These are phyloP conservation scores for Cystofilobasidium ferigula DNA, from an alignment of 768 basidiomycete genomes.

Conservation along the genomic window DNA sequence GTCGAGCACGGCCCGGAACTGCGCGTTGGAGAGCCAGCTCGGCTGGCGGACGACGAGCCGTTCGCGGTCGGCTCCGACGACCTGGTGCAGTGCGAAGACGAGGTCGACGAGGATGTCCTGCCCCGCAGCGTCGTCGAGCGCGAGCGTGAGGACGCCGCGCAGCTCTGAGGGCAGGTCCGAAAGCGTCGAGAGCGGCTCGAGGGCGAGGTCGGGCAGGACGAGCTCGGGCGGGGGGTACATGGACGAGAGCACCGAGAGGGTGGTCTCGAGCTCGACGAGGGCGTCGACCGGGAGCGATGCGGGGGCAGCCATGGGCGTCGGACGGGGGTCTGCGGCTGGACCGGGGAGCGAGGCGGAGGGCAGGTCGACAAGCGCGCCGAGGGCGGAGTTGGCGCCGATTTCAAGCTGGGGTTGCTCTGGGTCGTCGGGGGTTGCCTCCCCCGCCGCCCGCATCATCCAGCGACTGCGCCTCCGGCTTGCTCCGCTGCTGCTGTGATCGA, in stretches of 20 bases:
- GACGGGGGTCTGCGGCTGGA: too few relatives aligned
- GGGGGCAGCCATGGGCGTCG: background rate
- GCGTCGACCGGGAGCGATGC: background rate
- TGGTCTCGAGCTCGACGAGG: background rate
- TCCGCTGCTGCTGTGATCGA: too few relatives aligned
- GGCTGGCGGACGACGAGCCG: slow-evolving; percentile 2
- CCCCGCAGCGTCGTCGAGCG: background rate
- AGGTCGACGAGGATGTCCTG: background rate
- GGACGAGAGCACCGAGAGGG: background rate
- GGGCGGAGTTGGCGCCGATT: too few relatives aligned
- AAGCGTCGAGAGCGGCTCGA: background rate
- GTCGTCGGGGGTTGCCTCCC: too few relatives aligned
- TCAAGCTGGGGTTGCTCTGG: too few relatives aligned
- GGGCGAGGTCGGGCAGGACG: background rate
- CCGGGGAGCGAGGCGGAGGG: too few relatives aligned
- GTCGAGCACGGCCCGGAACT: background rate
- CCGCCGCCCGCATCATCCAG: too few relatives aligned
- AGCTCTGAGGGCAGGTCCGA: background rate
- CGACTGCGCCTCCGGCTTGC: too few relatives aligned
- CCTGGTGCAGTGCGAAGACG: background rate
- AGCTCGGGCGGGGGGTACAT: background rate
- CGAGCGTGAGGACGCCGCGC: slow-evolving; percentile 9
- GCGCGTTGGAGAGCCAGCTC: background rate
- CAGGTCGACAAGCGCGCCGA: too few relatives aligned
- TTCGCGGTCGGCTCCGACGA: too few relatives aligned